These are phyloP conservation scores for Colletotrichum lini DNA, from an alignment of 2,329 filamentous ascomycete species.

Conservation along the genomic window DNA sequence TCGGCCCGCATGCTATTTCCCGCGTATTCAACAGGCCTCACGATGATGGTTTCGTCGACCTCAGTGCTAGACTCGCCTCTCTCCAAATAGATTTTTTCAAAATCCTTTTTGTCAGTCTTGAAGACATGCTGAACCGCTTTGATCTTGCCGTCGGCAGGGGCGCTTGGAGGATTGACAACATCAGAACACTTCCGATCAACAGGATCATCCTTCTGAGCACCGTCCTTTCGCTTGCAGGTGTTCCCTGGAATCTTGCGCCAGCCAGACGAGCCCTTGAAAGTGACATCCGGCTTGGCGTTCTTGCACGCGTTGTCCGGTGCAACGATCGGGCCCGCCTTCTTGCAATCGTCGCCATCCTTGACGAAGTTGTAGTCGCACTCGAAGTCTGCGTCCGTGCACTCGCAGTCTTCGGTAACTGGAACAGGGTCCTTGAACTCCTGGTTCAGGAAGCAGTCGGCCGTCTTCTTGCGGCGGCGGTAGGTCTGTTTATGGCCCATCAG, in stretches of 20 bases:
- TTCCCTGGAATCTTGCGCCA: constrained; percentile 93
- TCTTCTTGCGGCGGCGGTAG: constrained; percentile 87
- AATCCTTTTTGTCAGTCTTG: constrained; percentile 65
- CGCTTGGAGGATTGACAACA: constrained; percentile 60
- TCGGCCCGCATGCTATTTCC: constrained; percentile 54
- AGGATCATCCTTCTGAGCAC: constrained; percentile 77
- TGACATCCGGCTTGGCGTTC: constrained; percentile 73
- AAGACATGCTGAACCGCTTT: constrained; percentile 73
- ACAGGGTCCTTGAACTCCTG: constrained; percentile 85
- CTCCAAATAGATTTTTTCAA: constrained; percentile 83
- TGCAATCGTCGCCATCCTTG: constrained; percentile 73
- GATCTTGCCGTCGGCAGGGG: constrained; percentile 77
- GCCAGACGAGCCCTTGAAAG: constrained; percentile 88
- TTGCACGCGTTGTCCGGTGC: constrained; percentile 83
- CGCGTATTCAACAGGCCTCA: constrained; percentile 60
- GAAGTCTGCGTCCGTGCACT: constrained; percentile 88
- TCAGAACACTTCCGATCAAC: constrained; percentile 85
- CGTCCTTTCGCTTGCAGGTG: constrained; percentile 74
- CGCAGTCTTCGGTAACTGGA: constrained; percentile 80
- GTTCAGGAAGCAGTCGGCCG: constrained; percentile 90
- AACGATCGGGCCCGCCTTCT: constrained; percentile 72
- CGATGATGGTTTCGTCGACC: constrained; percentile 80
- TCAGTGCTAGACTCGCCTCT: constrained; percentile 74
- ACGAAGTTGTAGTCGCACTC: constrained; percentile 97
- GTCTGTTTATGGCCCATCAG: constrained; percentile 97